Percentiles rank a stretch among this genome's conserved stretches.
Evolutionary conservation across 1,284 basidiomycete species (phyloP).

Genomic region (Calocybe gambosa): DNA sequence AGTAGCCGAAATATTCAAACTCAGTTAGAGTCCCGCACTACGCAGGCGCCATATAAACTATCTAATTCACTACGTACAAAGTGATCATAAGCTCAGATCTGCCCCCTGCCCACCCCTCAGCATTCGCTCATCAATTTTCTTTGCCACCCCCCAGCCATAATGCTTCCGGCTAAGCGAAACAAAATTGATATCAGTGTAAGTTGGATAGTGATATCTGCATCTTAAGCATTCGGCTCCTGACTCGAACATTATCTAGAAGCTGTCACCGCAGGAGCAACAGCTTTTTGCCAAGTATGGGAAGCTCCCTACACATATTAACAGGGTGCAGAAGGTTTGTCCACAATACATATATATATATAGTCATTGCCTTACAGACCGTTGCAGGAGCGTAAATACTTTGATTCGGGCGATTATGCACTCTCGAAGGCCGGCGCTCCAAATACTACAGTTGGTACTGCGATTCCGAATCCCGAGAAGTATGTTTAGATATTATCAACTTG

Average conservation of each 20-base stretch:
- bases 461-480: constrained; percentile 92
- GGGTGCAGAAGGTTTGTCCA: constrained; percentile 90
- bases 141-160: constrained; percentile 28
- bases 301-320: constrained; percentile 86
- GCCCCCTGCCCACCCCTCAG: constrained; percentile 17
- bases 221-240: constrained; percentile 19
- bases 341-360: constrained; percentile 4
- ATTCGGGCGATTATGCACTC: constrained; percentile 95
- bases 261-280: constrained; percentile 90
- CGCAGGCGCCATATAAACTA: constrained; percentile 19
- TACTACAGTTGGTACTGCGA: constrained; percentile 86
- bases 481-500: constrained; percentile 20
- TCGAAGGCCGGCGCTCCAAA: constrained; percentile 91
- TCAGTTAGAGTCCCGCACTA: constrained; percentile 27
- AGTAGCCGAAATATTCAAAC: constrained; percentile 15
- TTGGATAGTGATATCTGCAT: constrained; percentile 11
- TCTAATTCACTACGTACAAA: constrained; percentile 16
- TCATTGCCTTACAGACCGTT: constrained; percentile 9
- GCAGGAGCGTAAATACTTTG: constrained; percentile 96
- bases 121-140: constrained; percentile 13
- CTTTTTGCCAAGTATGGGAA: constrained; percentile 94
- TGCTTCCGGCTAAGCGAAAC: constrained; percentile 81
- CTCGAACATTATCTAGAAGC: constrained; percentile 45
- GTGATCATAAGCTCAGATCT: constrained; percentile 17
- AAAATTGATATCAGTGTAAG: constrained; percentile 86